Evolutionary conservation across 1,284 basidiomycete species (phyloP).

Genomic region (Schizophyllum amplum): DNA sequence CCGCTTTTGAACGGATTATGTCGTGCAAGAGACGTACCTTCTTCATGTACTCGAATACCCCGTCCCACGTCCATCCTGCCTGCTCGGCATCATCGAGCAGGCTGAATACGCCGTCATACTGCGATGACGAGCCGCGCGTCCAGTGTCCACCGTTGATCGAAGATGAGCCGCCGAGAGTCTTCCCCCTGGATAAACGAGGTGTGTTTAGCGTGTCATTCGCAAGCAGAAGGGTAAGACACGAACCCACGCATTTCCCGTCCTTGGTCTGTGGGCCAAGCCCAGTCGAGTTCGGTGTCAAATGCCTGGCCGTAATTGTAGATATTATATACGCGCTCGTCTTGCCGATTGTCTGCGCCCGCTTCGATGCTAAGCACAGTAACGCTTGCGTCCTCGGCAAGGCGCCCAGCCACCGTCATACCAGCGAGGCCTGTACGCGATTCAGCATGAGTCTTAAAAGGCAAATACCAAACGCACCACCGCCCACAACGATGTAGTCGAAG

Average conservation of each 20-base stretch:
- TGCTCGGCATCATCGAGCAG: constrained; percentile 39
- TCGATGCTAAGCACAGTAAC: constrained; percentile 51
- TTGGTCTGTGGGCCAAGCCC: constrained; percentile 40
- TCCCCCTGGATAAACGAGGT: constrained; percentile 29
- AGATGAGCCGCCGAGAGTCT: constrained; percentile 50
- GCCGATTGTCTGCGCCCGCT: constrained; percentile 43
- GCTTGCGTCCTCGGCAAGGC: constrained; percentile 47
- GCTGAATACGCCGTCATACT: constrained; percentile 48
- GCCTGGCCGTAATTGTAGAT: constrained; percentile 39
- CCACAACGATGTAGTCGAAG: constrained; percentile 64
- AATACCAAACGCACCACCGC: constrained; percentile 26
- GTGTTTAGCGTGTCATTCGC: background rate
- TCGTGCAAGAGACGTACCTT: constrained; percentile 25
- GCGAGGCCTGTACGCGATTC: constrained; percentile 33
- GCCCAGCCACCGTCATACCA: constrained; percentile 53
- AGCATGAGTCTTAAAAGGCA: background rate
- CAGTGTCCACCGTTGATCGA: constrained; percentile 55
- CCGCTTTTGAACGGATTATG: background rate
- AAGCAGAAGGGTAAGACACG: too few relatives aligned
- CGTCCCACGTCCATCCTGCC: constrained; percentile 52
- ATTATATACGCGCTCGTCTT: constrained; percentile 38
- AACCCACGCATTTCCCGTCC: constrained; percentile 39
- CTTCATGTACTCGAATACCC: constrained; percentile 42
- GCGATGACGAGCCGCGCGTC: constrained; percentile 45
- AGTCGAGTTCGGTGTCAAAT: constrained; percentile 39